A percentile compares a stretch with the other conserved stretches of the same genome.
Evolutionary conservation across 2,329 filamentous ascomycete genomes (phyloP).

Genomic region (Tolypocladium cylindrosporum): DNA sequence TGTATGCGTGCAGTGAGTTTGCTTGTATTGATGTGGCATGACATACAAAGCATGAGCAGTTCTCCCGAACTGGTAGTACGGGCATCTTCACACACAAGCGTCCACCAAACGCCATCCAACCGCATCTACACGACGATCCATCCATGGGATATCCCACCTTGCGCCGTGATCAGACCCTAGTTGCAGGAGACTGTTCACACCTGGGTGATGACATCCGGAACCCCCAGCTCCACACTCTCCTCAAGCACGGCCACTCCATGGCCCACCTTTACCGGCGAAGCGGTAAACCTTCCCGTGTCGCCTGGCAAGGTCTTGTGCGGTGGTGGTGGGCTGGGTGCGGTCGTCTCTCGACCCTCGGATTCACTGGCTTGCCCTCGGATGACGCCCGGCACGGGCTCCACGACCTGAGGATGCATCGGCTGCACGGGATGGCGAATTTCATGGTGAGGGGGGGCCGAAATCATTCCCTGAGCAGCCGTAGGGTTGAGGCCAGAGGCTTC

Average conservation of each 20-base stretch:
- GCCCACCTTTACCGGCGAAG: slow-evolving; percentile 31
- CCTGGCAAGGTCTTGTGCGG: neutral
- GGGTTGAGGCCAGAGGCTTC: neutral
- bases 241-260: slow-evolving; percentile 46
- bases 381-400: neutral
- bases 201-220: slow-evolving; percentile 32
- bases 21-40: neutral
- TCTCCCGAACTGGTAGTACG: neutral
- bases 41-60: neutral
- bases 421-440: neutral
- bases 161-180: neutral
- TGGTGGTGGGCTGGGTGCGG: neutral
- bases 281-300: slow-evolving; percentile 1
- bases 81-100: neutral
- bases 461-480: neutral
- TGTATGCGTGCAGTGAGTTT: neutral
- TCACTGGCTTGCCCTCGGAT: neutral
- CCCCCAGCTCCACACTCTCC: slow-evolving; percentile 39
- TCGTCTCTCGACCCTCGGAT: neutral
- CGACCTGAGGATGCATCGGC: neutral
- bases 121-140: neutral
- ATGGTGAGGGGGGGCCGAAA: neutral
- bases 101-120: neutral
- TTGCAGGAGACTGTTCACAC: slow-evolving; percentile 4
- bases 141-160: neutral